These are phyloP conservation scores for Chrysoporthe austroafricana DNA, from an alignment of 2,329 filamentous ascomycete species.

Conservation along the genomic window DNA sequence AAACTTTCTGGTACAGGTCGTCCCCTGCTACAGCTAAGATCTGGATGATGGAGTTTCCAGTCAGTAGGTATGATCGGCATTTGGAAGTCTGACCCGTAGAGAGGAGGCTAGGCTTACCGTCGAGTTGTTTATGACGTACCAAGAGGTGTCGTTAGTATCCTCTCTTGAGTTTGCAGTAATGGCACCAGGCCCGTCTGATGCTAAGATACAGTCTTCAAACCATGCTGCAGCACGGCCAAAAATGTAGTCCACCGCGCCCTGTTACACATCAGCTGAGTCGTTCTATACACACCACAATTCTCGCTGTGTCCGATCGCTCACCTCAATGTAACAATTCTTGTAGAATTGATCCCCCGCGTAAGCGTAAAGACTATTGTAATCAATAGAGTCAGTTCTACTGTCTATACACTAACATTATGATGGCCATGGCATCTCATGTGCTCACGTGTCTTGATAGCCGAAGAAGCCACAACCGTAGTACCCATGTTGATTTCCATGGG, in stretches of 20 bases:
- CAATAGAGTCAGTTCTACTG: not conserved
- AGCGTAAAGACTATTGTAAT: constrained; percentile 34
- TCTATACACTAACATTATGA: no score
- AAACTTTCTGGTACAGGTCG: constrained; percentile 33
- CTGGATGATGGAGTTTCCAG: not conserved
- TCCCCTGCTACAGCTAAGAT: not conserved
- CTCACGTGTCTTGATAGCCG: constrained; percentile 41
- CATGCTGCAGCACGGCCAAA: constrained; percentile 37
- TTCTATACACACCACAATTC: not conserved
- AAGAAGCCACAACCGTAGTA: constrained; percentile 41
- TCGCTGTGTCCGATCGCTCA: constrained; percentile 5
- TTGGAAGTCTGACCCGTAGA: no score
- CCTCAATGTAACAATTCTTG: constrained; percentile 12
- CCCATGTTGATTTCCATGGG: constrained; percentile 37
- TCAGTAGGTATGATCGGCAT: not conserved
- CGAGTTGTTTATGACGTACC: constrained; percentile 40
- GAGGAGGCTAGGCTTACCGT: constrained; percentile 16
- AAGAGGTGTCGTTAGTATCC: constrained; percentile 32
- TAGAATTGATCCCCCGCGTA: constrained; percentile 39
- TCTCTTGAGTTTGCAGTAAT: constrained; percentile 40
- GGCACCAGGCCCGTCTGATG: constrained; percentile 37
- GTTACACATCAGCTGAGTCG: not conserved
- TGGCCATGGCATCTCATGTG: not conserved
- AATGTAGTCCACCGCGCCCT: constrained; percentile 41
- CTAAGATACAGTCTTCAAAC: constrained; percentile 39